phyloP scores from a whole-genome alignment of 345 rosid genomes.

The Bruguiera sexangula region DNA sequence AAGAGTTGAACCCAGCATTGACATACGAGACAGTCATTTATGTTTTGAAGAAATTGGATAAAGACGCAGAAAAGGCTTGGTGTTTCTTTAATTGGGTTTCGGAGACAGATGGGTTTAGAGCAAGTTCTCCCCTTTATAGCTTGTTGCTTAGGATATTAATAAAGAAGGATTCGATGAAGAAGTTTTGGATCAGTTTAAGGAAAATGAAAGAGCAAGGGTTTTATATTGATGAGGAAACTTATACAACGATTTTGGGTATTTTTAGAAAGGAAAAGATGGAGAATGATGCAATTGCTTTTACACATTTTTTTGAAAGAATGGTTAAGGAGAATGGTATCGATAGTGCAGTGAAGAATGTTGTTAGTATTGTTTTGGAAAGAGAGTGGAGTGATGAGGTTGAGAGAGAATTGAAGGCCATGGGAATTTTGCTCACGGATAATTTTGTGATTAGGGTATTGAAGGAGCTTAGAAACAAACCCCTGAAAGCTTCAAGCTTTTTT shows the following conservation, averaged over 20 bases:
- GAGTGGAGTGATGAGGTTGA: slow-evolving; percentile 55
- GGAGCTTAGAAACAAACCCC: slow-evolving; percentile 54
- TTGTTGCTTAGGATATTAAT: slow-evolving; percentile 59
- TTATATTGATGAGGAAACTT: slow-evolving; percentile 70
- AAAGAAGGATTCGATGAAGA: slow-evolving; percentile 48
- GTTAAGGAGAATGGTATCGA: slow-evolving; percentile 55
- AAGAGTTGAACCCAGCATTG: slow-evolving; percentile 21
- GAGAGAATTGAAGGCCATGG: slow-evolving; percentile 51
- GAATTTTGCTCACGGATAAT: slow-evolving; percentile 46
- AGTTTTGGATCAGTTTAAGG: slow-evolving; percentile 60
- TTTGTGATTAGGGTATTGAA: slow-evolving; percentile 65
- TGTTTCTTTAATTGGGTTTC: slow-evolving; percentile 68
- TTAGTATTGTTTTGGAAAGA: slow-evolving; percentile 28
- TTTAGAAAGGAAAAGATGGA: slow-evolving; percentile 48
- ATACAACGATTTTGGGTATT: slow-evolving; percentile 33
- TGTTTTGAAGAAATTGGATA: slow-evolving; percentile 55
- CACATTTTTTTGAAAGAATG: slow-evolving; percentile 68
- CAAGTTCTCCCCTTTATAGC: slow-evolving; percentile 61
- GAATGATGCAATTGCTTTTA: slow-evolving; percentile 53
- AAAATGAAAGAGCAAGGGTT: slow-evolving; percentile 58
- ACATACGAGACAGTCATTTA: slow-evolving; percentile 67
- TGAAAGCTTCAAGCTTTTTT: slow-evolving; percentile 15
- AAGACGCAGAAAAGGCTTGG: slow-evolving; percentile 48
- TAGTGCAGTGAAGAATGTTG: slow-evolving; percentile 38
- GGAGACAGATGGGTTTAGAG: slow-evolving; percentile 50